A percentile compares a stretch with the other conserved stretches of the same genome.
phyloP scores from a whole-genome alignment of 1,139 yeast species.

The Blastobotrys capitulatus region DNA sequence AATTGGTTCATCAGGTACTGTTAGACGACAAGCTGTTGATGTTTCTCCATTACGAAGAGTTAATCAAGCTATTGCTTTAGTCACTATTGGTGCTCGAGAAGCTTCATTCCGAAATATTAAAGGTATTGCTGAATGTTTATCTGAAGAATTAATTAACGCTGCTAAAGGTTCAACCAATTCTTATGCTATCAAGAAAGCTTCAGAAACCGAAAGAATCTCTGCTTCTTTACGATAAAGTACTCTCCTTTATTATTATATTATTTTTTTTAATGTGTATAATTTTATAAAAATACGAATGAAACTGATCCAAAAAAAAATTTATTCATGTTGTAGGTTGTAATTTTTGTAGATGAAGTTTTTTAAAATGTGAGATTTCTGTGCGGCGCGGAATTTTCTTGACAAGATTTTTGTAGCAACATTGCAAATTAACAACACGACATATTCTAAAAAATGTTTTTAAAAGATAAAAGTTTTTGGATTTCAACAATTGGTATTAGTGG shows the following conservation, averaged over 20 bases:
- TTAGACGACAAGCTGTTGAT: slow-evolving; percentile 99
- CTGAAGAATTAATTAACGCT: slow-evolving; percentile 99
- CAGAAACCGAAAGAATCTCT: slow-evolving; percentile 85
- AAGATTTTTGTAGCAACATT: no score
- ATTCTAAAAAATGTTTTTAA: neutral
- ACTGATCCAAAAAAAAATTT: neutral
- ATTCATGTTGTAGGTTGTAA: no score
- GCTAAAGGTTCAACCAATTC: slow-evolving; percentile 99
- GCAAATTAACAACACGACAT: no score
- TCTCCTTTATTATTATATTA: no score
- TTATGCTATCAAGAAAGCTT: slow-evolving; percentile 99
- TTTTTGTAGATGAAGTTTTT: no score
- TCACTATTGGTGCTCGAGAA: slow-evolving; percentile 99
- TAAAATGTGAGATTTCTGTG: neutral
- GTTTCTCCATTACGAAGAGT: slow-evolving; percentile 99
- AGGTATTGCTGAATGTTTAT: slow-evolving; percentile 99
- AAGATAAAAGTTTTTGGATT: neutral
- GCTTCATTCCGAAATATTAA: slow-evolving; percentile 99
- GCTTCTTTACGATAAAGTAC: slow-evolving; percentile 46
- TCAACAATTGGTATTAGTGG: neutral
- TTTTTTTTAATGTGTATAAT: slow-evolving; percentile 2
- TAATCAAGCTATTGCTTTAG: slow-evolving; percentile 97
- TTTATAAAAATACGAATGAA: slow-evolving; percentile 4
- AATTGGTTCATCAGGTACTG: slow-evolving; percentile 99
- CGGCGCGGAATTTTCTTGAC: neutral